A percentile compares a stretch with the other conserved stretches of the same genome.
Evolutionary conservation across 306 rosid species (phyloP).

Genomic region (Erythrophleum fordii): DNA sequence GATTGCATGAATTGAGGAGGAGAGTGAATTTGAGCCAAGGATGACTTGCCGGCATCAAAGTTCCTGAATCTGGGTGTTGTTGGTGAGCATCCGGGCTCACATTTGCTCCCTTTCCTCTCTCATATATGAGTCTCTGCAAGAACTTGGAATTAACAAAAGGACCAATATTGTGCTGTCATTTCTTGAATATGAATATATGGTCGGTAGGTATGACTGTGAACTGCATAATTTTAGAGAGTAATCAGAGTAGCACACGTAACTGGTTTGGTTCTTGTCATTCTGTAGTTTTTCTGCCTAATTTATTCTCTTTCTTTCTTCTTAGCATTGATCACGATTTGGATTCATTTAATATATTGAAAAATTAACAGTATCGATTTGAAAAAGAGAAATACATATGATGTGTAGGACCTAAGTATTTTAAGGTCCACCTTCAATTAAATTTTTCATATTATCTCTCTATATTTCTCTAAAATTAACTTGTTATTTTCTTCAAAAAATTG

Average conservation of each 20-base stretch:
- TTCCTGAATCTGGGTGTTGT: background rate
- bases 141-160: too few species aligned
- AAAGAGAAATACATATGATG: too few species aligned
- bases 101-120: constrained; percentile 37
- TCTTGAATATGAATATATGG: background rate
- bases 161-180: too few species aligned
- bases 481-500: too few species aligned
- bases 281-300: background rate
- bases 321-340: too few species aligned
- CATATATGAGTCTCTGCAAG: constrained; percentile 21
- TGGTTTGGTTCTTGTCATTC: background rate
- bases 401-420: too few species aligned
- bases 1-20: constrained; percentile 38
- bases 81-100: constrained; percentile 39
- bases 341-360: too few species aligned
- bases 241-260: background rate
- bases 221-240: background rate
- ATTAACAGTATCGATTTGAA: too few species aligned
- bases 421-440: too few species aligned
- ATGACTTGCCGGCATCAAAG: constrained; percentile 53
- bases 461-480: too few species aligned
- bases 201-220: background rate
- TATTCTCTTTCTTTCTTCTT: too few species aligned
- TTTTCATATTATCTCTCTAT: too few species aligned
- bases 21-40: constrained; percentile 58